Evolutionary conservation across 495 filamentous ascomycete genomes (phyloP), one percentile per base, ranked within the genome.

Genomic region (Daldinia concentrica): DNA sequence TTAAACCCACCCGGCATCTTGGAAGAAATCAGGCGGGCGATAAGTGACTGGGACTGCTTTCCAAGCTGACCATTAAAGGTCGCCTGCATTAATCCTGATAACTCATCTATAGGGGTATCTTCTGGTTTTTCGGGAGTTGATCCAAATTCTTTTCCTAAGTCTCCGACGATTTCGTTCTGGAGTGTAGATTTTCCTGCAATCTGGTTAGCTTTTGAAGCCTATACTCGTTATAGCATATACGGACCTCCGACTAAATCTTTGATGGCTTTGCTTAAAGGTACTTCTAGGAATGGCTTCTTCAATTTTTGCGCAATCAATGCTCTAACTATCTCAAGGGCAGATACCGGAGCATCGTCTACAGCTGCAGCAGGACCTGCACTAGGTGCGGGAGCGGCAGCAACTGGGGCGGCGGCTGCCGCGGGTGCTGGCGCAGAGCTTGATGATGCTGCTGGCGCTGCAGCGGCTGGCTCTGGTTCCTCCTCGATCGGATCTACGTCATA

Each of bases 1-100:
- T 98, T 99, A 86, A 98, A 99, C 55, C 95, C 95, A 76, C 94
- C 96, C 34, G 95, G 96, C 95, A 99, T 98, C 80, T 99, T 99
- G 5, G 95, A 97, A 4, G 96, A 98, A 29, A 99, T 94, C 77
- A 98, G 84, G 66, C 95, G 89, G 32, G 96, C 95, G 76, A 98
- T 90, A 59, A 98, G 88, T 4, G 95, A 97, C 30, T 93, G 93
- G 0, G 95, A 95, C 62, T 98, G 95, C 82, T 99, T 98, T 72
- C 95, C 95, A 56, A 98, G 89, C 82, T 98, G 94, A 57, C 95
- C 95, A 79, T 97, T 95, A 84, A 98, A 99, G 30, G 95, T 98
- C 29, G 93, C 90, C 81, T 98, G 96, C 91, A 99, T 97, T 8
- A 95, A 85, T 55, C 92, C 93, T 80, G 95, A 93, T 56, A 99